These are phyloP conservation scores for Plasmodiophora brassicae DNA, from an alignment of 208 protist genomes.

Conservation along the genomic window DNA sequence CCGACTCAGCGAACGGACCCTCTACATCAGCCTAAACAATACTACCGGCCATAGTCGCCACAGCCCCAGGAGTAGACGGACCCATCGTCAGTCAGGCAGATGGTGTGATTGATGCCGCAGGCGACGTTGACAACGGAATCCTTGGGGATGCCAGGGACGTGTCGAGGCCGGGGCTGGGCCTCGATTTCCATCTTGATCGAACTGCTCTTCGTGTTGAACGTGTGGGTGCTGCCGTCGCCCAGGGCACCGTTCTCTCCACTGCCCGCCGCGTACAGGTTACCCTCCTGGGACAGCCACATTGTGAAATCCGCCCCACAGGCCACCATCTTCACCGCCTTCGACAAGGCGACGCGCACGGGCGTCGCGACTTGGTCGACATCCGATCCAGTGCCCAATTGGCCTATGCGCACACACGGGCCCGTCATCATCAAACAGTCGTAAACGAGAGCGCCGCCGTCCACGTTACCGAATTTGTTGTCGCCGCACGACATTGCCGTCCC, in stretches of 20 bases:
- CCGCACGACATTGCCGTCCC: neutral
- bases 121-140: neutral
- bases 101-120: neutral
- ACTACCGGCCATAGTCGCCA: slow-evolving; percentile 20
- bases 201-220: neutral
- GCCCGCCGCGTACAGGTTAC: neutral
- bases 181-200: slow-evolving; percentile 29
- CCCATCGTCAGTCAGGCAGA: neutral
- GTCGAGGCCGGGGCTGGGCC: neutral
- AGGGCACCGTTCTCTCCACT: neutral
- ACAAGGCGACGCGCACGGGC: neutral
- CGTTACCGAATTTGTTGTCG: slow-evolving; percentile 13
- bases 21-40: no score
- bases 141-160: neutral
- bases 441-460: no score
- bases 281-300: neutral
- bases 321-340: neutral
- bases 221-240: slow-evolving; percentile 18
- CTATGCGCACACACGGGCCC: neutral
- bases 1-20: no score
- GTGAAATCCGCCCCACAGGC: neutral
- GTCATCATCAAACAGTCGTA: no score
- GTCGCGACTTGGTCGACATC: neutral
- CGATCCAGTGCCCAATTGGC: neutral
- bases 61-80: neutral